Evolutionary conservation across 345 rosid genomes (phyloP).

Genomic region (Rhodomyrtus tomentosa): DNA sequence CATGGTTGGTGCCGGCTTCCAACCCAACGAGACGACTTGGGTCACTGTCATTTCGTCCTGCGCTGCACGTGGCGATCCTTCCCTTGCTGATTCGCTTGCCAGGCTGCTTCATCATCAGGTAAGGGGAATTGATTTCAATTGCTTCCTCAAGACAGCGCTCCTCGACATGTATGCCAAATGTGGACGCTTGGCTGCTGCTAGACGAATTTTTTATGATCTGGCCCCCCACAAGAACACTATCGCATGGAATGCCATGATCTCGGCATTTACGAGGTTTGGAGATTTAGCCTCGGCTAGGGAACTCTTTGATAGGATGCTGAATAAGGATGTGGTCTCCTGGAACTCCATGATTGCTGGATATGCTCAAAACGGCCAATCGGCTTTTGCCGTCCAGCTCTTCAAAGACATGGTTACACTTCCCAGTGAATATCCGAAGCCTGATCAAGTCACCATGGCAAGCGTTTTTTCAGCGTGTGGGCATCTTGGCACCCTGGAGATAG

Average conservation of each 20-base stretch:
- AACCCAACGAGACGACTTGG: constrained; percentile 40
- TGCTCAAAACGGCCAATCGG: constrained; percentile 42
- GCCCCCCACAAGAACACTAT: constrained; percentile 15
- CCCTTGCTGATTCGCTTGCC: constrained; percentile 18
- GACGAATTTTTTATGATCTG: constrained; percentile 24
- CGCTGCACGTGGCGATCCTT: constrained; percentile 27
- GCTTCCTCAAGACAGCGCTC: constrained; percentile 32
- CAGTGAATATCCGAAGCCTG: constrained; percentile 13
- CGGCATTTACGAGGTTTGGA: constrained; percentile 22
- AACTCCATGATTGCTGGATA: constrained; percentile 43
- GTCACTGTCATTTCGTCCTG: constrained; percentile 30
- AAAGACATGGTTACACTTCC: constrained; percentile 10
- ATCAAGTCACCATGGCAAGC: constrained; percentile 26
- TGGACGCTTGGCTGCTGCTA: constrained; percentile 22
- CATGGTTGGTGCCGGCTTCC: constrained; percentile 26
- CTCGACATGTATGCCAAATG: constrained; percentile 36
- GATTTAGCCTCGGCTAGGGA: constrained; percentile 20
- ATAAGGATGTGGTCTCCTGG: constrained; percentile 34
- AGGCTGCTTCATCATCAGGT: constrained; percentile 3
- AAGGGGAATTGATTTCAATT: constrained; percentile 11
- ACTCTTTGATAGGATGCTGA: constrained; percentile 33
- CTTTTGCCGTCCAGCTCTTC: constrained; percentile 19
- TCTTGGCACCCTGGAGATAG: constrained; percentile 23
- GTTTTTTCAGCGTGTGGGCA: constrained; percentile 41
- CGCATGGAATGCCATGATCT: constrained; percentile 38